Percentiles rank a stretch among this genome's conserved stretches.
phyloP scores from a whole-genome alignment of 2,329 filamentous ascomycete genomes.

The Ophiocordyceps camponoti-leonardi region DNA sequence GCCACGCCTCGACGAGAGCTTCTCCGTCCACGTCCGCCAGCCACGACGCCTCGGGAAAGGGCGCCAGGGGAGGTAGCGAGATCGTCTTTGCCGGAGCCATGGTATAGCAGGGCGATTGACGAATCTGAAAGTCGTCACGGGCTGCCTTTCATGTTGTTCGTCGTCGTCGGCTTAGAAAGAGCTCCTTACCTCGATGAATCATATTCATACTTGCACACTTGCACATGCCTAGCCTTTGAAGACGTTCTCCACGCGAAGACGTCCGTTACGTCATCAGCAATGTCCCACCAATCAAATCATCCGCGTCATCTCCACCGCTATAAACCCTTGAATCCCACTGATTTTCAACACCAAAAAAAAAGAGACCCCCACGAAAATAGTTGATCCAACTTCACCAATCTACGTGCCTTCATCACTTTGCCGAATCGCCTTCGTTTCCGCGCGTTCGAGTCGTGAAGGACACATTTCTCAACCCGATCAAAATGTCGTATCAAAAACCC shows the following conservation, averaged over 20 bases:
- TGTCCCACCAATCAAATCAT: not conserved
- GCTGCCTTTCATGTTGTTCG: too few relatives aligned
- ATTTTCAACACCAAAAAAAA: not conserved
- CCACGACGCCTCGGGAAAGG: conserved; percentile 55
- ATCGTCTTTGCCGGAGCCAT: not conserved
- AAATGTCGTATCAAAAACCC: conserved; percentile 87
- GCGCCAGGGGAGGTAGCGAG: conserved; percentile 52
- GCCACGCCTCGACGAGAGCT: conserved; percentile 61
- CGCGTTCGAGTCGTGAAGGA: conserved; percentile 70
- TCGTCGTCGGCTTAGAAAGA: too few relatives aligned
- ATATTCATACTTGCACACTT: not conserved
- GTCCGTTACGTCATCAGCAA: not conserved
- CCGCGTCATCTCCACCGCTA: not conserved
- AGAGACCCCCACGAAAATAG: not conserved
- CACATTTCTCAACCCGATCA: conserved; percentile 17
- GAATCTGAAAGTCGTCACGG: not conserved
- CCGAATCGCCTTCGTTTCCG: conserved; percentile 38
- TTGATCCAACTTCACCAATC: not conserved
- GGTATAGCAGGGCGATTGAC: not conserved
- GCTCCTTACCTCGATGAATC: not conserved
- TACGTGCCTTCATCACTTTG: conserved; percentile 56
- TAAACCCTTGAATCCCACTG: not conserved
- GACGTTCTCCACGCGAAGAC: not conserved
- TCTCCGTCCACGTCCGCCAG: conserved; percentile 51
- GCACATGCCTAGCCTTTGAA: too few relatives aligned